Conservation (phyloP, 2,329 filamentous ascomycete species). For the Phyllosticta capitalensis region DNA sequence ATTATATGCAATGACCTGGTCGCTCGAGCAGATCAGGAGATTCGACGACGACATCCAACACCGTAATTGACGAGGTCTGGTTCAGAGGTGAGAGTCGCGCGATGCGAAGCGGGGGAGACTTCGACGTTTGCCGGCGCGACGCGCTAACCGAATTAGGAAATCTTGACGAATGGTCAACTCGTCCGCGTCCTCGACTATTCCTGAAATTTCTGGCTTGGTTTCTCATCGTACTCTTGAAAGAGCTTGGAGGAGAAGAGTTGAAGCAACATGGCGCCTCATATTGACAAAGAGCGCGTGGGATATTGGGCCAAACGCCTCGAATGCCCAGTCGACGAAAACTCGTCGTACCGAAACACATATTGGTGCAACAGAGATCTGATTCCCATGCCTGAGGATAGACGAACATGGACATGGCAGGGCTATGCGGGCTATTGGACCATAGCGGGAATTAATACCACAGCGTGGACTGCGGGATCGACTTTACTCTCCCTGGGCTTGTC, state of each 20-base stretch:
- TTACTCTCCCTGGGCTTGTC: slow-evolving; percentile 18
- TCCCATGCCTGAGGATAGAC: slow-evolving; percentile 2
- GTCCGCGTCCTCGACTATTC: background rate
- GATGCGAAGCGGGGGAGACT: background rate
- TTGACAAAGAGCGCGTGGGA: background rate
- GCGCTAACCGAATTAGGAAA: background rate
- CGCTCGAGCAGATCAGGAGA: background rate
- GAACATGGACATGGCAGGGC: slow-evolving; percentile 10
- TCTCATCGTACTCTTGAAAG: too few species aligned
- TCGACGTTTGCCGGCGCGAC: background rate
- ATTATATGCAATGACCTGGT: background rate
- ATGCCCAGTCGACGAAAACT: slow-evolving; percentile 6
- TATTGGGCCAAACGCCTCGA: slow-evolving; percentile 10
- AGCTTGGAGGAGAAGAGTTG: too few species aligned
- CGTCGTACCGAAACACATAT: slow-evolving; percentile 7
- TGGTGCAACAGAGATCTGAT: slow-evolving; percentile 10
- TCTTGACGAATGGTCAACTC: background rate
- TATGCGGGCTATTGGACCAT: slow-evolving; percentile 11
- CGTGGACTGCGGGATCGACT: slow-evolving; percentile 9
- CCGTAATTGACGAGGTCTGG: background rate
- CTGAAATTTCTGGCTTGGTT: too few species aligned
- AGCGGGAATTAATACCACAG: slow-evolving; percentile 6
- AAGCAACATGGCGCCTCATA: slow-evolving; percentile 1
- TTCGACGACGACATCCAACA: background rate
- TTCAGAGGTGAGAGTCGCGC: background rate